Evolutionary conservation across 2,329 filamentous ascomycete genomes (phyloP), one percentile per base, ranked within the genome.

Genomic region (Scolecobasidium constrictum): DNA sequence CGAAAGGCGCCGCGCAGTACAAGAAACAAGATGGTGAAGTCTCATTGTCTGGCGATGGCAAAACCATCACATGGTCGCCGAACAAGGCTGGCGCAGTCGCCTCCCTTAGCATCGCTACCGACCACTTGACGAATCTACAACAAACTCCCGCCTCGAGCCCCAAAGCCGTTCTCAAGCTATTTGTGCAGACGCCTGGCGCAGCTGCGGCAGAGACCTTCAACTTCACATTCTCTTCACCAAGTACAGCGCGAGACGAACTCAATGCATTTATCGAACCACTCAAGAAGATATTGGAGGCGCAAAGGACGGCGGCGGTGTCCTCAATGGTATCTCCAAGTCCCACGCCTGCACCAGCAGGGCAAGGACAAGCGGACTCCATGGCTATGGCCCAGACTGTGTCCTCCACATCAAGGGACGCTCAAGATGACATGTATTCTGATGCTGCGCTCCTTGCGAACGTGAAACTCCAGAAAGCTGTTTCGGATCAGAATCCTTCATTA

Each of bases 1-100:
- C 19, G 38, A 43, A 41, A 22, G 35, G 12, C 16, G 42, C 57
- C 41, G 56, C 60, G 23, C 57, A 80, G 46, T 96, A 92, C 73
- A 96, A 95, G 67, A 98, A 96, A 71, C 92, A 94, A 64, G 85
- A 96, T 69, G 92, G 92, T 59, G 76, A 77, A 47, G 68, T 98
- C 55, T 76, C 78, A 19, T 71, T 96, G 52, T 78, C 83, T 13
- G 67, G 73, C 44, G 86, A 94, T 61, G 72, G 77, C 54, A 76
- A 75, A 55, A 78, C 73, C 28, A 76, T 96, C 47, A 81, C 77
- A 59, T 98, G 90, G 90, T 85, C 78, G 22, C 83, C 86, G 7
- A 71, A 76, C 42, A 72, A 19, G 17, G 49, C 50, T 53, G 28
- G 34, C 9, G 16, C 9, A 7, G 11, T 15, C 9, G 9, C 18